Conservation (phyloP, 441 rosid species). For the Jatropha multifida region DNA sequence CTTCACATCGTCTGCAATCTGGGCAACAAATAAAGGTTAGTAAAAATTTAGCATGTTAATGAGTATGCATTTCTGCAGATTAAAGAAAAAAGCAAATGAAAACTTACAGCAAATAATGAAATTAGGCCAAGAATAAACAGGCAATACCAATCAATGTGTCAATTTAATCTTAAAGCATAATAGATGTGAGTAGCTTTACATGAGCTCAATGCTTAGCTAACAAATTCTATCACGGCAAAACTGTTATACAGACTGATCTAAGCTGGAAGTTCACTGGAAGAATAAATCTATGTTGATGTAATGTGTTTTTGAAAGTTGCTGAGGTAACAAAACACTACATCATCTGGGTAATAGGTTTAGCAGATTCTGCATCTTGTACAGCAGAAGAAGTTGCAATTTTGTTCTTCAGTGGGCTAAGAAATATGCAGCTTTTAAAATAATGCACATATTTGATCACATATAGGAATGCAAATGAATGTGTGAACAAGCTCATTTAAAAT, state of each 20-base stretch:
- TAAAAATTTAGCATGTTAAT: slow-evolving; percentile 14
- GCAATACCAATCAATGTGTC: neutral
- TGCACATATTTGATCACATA: neutral
- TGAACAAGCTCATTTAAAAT: neutral
- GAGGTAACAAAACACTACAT: neutral
- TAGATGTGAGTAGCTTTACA: neutral
- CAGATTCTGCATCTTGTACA: neutral
- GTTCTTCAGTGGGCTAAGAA: neutral
- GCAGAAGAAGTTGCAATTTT: neutral
- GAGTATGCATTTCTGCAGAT: slow-evolving; percentile 4
- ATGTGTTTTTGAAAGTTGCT: neutral
- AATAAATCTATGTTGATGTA: neutral
- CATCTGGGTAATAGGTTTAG: neutral
- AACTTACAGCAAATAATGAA: neutral
- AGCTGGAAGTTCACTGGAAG: neutral
- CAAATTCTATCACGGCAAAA: neutral
- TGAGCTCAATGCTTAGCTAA: neutral
- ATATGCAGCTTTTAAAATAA: slow-evolving; percentile 10
- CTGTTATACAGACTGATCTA: neutral
- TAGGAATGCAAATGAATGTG: neutral
- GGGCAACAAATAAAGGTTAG: slow-evolving; percentile 43
- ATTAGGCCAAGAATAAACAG: neutral
- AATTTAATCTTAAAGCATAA: neutral
- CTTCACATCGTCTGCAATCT: slow-evolving; percentile 81
- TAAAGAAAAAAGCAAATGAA: neutral